These are phyloP conservation scores for Colletotrichum musicola DNA, from an alignment of 2,329 filamentous ascomycete species.

Conservation along the genomic window DNA sequence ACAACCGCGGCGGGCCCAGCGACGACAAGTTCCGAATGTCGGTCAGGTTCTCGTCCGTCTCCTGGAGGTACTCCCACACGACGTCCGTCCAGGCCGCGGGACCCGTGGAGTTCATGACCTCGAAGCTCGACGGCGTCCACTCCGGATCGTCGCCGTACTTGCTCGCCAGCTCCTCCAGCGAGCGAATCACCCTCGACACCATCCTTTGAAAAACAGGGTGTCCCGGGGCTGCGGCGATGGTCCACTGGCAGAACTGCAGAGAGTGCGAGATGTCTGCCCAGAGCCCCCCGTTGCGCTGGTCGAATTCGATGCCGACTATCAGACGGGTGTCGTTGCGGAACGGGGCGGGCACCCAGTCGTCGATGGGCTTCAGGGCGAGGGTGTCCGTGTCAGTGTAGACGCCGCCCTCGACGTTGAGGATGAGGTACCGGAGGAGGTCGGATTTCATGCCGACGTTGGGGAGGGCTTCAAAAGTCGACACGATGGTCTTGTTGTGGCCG, in stretches of 20 bases:
- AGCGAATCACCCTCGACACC: conserved; percentile 41
- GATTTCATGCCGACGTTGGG: conserved; percentile 48
- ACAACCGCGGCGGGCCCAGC: not conserved
- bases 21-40: not conserved
- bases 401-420: conserved; percentile 50
- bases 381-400: conserved; percentile 72
- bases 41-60: conserved; percentile 39
- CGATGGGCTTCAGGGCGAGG: conserved; percentile 64
- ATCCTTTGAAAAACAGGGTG: conserved; percentile 47
- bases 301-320: conserved; percentile 50
- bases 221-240: conserved; percentile 48
- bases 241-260: conserved; percentile 52
- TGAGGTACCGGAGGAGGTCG: conserved; percentile 46
- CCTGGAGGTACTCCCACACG: conserved; percentile 46
- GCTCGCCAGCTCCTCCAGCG: conserved; percentile 37
- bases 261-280: conserved; percentile 47
- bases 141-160: not conserved
- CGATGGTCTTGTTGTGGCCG: conserved; percentile 35
- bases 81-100: conserved; percentile 49
- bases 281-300: conserved; percentile 43
- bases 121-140: conserved; percentile 42
- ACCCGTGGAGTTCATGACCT: conserved; percentile 49
- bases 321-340: conserved; percentile 42
- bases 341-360: conserved; percentile 45
- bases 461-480: conserved; percentile 41